Evolutionary conservation across 352 stramenopile species (phyloP), one percentile per base, ranked within the genome.

Genomic region (Globisporangium spiculum): DNA sequence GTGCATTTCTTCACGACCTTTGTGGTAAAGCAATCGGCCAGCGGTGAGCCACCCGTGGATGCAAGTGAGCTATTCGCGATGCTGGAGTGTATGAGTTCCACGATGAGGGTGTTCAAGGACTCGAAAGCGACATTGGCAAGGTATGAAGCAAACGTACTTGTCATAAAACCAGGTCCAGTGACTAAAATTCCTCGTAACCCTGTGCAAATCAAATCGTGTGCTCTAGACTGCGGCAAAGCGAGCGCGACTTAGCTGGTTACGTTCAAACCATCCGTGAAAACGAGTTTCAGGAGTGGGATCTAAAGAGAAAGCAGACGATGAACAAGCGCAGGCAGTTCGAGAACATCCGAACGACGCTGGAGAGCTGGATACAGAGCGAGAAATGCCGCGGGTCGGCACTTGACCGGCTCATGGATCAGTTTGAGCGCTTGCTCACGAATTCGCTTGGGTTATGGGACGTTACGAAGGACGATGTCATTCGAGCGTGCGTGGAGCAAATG

Each of bases 341-440:
- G n/a, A 56, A 56, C 22, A 56, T 56, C 8, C 50, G 50, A 56
- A 16, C 20, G 2, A 56, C 50, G 12, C 22, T 56, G n/a, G 1
- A 18, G 4, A 30, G 12, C 50, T 56, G 50, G 50, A 26, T 27
- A 30, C n/a, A 56, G 10, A 56, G n/a, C 24, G 8, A 27, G 20
- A 56, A 56, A 32, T 56, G 50, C 50, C 50, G 50, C 9, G 50
- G 50, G 20, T 56, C 50, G n/a, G n/a, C 50, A 20, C 50, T 56
- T 12, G 50, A 56, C n/a, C 50, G 50, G 4, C 50, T 56, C 7
- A 56, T 56, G 22, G 50, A 56, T 26, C 50, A 56, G 9, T 56
- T 56, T 56, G 50, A 56, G 50, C 22, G 50, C n/a, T 56, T 56
- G 50, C 50, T 56, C n/a, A 27, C 50, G 4, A 56, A 32, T 1